Percentiles rank a stretch among this genome's conserved stretches.
Evolutionary conservation across 1,139 yeast genomes (phyloP).

Genomic region (Eremothecium sinecaudum): DNA sequence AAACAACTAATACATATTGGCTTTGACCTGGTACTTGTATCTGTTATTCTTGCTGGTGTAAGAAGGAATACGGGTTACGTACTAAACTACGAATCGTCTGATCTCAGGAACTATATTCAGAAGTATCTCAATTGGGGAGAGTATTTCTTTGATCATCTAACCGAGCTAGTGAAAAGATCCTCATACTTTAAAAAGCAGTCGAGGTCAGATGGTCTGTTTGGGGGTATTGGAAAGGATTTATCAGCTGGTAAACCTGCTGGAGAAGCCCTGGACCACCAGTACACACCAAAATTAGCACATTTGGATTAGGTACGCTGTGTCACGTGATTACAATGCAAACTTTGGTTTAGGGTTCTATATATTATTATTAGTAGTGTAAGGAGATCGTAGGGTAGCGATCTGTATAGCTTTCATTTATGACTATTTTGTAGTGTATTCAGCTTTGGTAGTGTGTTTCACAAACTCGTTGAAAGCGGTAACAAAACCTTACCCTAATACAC

Average conservation of each 20-base stretch:
- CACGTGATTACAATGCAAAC: too few species aligned
- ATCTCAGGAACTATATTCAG: conserved; percentile 44
- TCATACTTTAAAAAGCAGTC: conserved; percentile 20
- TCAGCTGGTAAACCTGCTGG: background rate
- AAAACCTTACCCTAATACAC: too few species aligned
- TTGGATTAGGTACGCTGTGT: background rate
- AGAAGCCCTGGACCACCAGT: background rate
- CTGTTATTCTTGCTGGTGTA: conserved; percentile 57
- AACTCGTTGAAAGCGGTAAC: too few species aligned
- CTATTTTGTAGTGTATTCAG: too few species aligned
- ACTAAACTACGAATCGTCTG: conserved; percentile 36
- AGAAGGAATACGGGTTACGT: conserved; percentile 51
- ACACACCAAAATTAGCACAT: conserved; percentile 1
- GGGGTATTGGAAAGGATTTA: conserved; percentile 6
- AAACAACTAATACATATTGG: conserved; percentile 36
- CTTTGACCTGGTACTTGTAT: conserved; percentile 48
- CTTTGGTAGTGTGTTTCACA: too few species aligned
- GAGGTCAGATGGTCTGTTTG: conserved; percentile 15
- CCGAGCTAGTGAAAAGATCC: conserved; percentile 15
- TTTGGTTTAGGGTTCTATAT: too few species aligned
- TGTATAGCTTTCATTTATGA: too few species aligned
- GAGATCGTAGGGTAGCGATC: too few species aligned
- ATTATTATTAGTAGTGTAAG: too few species aligned
- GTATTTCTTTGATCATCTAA: conserved; percentile 38
- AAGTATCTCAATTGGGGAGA: conserved; percentile 50